Conservation (phyloP, 257 asterid species). For the Solanum virginianum region DNA sequence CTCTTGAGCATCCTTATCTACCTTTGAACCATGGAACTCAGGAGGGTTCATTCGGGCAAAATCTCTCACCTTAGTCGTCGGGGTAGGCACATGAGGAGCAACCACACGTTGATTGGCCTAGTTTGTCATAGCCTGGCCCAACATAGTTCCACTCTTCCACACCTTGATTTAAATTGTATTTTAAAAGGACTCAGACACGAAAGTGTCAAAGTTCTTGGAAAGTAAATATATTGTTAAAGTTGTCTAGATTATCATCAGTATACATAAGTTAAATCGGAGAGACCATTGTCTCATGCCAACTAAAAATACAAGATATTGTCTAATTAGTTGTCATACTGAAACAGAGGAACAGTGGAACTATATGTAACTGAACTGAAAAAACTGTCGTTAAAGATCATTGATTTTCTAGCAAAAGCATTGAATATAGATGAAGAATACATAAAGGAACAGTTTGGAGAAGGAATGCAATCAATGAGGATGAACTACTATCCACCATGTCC, state of each 20-base stretch:
- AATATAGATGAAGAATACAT: constrained; percentile 29
- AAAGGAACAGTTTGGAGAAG: background rate
- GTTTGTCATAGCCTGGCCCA: too few species aligned
- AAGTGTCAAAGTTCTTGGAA: background rate
- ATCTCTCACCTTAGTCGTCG: too few species aligned
- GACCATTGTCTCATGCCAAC: background rate
- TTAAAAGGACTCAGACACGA: background rate
- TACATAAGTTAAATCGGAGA: background rate
- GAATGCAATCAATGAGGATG: background rate
- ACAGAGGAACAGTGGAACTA: constrained; percentile 38
- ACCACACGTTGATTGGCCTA: too few species aligned
- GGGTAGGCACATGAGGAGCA: too few species aligned
- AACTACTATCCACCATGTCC: constrained; percentile 9
- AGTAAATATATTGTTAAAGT: background rate
- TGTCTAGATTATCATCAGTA: background rate
- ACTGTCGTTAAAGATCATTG: constrained; percentile 26
- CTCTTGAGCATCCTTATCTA: too few species aligned
- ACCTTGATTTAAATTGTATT: too few species aligned
- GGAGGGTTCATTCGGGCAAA: too few species aligned
- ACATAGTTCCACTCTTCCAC: too few species aligned
- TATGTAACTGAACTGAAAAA: constrained; percentile 24
- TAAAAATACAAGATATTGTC: background rate
- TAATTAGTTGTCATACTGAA: background rate
- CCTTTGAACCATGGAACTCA: too few species aligned
- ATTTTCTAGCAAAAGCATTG: constrained; percentile 24